Percentiles rank a stretch among this genome's conserved stretches.
Conservation (phyloP, 371 early-diverging fungal species). For the Lichtheimia ornata region DNA sequence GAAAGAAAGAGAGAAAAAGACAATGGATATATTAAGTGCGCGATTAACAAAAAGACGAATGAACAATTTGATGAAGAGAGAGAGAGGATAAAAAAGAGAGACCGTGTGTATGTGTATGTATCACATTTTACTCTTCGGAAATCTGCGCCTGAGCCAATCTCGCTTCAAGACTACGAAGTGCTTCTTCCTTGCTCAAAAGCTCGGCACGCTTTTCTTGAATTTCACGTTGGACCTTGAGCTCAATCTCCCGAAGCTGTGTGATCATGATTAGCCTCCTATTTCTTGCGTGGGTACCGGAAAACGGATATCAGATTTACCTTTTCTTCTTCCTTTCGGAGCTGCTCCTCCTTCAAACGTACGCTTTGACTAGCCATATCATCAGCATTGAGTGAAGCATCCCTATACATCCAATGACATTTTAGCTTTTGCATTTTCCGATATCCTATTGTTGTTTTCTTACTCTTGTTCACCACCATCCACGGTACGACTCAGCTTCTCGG, state of each 20-base stretch:
- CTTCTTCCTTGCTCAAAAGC: constrained; percentile 60
- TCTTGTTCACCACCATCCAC: constrained; percentile 56
- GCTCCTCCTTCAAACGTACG: constrained; percentile 61
- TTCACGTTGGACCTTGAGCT: constrained; percentile 60
- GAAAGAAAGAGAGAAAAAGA: not conserved
- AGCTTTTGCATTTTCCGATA: not conserved
- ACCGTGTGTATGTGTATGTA: not conserved
- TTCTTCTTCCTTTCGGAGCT: constrained; percentile 64
- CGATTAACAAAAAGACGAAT: too few species aligned
- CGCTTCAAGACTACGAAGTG: constrained; percentile 57
- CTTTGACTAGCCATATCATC: constrained; percentile 58
- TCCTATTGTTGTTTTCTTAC: constrained; percentile 29
- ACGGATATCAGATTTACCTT: constrained; percentile 35
- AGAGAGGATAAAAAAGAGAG: too few species aligned
- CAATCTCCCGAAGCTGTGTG: constrained; percentile 56
- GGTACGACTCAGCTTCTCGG: constrained; percentile 85
- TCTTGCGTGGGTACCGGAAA: not conserved
- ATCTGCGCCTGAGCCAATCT: constrained; percentile 51
- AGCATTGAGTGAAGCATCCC: constrained; percentile 46
- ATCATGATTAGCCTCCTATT: not conserved
- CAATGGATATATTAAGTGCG: too few species aligned
- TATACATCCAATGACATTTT: not conserved
- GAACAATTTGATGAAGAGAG: not conserved
- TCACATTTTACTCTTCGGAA: constrained; percentile 27
- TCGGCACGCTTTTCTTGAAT: constrained; percentile 64